Evolutionary conservation across 768 basidiomycete species (phyloP).

Genomic region (Suillus lakei): DNA sequence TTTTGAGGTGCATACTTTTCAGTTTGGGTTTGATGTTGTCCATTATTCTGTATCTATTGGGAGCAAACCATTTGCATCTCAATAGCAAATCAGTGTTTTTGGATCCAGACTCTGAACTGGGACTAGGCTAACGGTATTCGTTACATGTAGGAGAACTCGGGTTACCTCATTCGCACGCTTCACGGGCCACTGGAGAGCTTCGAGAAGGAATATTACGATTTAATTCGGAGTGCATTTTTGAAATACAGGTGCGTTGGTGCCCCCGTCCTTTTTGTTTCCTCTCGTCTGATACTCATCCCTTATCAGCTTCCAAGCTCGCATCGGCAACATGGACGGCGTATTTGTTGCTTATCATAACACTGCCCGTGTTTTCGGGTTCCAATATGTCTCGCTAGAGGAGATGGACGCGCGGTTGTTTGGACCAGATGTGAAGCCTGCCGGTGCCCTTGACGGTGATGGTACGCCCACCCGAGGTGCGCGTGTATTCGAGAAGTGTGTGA

Average conservation of each 20-base stretch:
- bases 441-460: slow-evolving; percentile 10
- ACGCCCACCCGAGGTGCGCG: slow-evolving; percentile 55
- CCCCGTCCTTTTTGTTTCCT: neutral
- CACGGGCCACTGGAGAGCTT: slow-evolving; percentile 78
- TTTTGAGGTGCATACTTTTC: slow-evolving; percentile 54
- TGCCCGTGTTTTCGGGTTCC: slow-evolving; percentile 87
- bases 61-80: neutral
- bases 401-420: slow-evolving; percentile 89
- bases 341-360: slow-evolving; percentile 90
- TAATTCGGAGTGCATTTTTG: slow-evolving; percentile 91
- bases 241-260: slow-evolving; percentile 73
- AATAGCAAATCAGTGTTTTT: neutral
- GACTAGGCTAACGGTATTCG: neutral
- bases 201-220: slow-evolving; percentile 93
- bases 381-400: slow-evolving; percentile 85
- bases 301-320: slow-evolving; percentile 89
- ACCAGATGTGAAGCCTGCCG: slow-evolving; percentile 27
- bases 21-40: neutral
- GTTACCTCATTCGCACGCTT: slow-evolving; percentile 70
- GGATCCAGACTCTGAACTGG: slow-evolving; percentile 1
- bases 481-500: slow-evolving; percentile 77
- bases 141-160: slow-evolving; percentile 69
- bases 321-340: slow-evolving; percentile 97
- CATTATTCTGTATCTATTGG: neutral
- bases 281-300: neutral